Percentiles rank a stretch among this genome's conserved stretches.
Evolutionary conservation across 169 alveolate genomes (phyloP).

Genomic region (Plasmodium blacklocki): DNA sequence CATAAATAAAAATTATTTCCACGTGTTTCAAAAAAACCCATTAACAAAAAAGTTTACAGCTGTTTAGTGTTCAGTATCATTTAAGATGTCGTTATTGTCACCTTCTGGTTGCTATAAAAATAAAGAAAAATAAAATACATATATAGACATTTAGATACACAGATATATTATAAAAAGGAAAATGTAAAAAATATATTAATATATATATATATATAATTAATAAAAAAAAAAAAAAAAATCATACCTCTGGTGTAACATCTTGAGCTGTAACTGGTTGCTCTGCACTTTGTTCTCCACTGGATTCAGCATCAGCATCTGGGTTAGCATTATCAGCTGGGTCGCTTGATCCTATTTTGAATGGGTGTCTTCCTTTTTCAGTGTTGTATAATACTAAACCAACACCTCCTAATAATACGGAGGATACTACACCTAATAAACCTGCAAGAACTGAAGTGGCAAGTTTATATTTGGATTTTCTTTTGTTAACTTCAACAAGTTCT

Average conservation of each 20-base stretch:
- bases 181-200: too few relatives aligned
- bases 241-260: not conserved
- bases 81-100: not conserved
- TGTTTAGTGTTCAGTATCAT: not conserved
- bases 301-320: too few relatives aligned
- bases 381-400: slow-evolving; percentile 56
- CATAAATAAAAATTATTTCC: not conserved
- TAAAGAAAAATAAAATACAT: too few relatives aligned
- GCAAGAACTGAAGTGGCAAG: slow-evolving; percentile 18
- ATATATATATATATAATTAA: too few relatives aligned
- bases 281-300: not conserved
- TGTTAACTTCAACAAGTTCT: slow-evolving; percentile 18
- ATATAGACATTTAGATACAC: too few relatives aligned
- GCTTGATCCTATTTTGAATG: slow-evolving; percentile 26
- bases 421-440: slow-evolving; percentile 35
- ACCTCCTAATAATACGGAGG: slow-evolving; percentile 39
- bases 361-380: slow-evolving; percentile 36
- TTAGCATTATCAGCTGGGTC: not conserved
- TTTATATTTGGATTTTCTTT: slow-evolving; percentile 17
- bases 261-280: not conserved
- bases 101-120: too few relatives aligned
- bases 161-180: too few relatives aligned
- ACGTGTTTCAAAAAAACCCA: slow-evolving; percentile 1
- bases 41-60: slow-evolving; percentile 9
- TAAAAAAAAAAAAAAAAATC: not conserved